Conservation (phyloP, 306 rosid species). For the Gillenia trifoliata region DNA sequence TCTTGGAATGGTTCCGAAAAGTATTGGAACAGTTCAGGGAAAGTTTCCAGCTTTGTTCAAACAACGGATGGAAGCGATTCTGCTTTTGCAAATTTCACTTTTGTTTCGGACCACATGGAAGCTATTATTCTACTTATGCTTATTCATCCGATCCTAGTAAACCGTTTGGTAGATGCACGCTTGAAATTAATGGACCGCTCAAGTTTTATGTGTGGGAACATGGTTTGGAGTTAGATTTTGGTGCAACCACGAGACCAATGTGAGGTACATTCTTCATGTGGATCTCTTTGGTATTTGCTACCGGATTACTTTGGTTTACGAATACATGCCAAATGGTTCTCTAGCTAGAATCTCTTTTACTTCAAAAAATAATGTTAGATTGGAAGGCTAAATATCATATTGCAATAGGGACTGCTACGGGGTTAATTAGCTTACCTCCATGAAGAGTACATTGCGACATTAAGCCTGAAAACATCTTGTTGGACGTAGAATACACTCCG, state of each 20-base stretch:
- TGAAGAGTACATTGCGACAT: not conserved
- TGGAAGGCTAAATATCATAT: too few relatives aligned
- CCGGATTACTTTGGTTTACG: not conserved
- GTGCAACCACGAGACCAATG: not conserved
- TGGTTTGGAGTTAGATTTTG: not conserved
- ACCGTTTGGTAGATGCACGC: not conserved
- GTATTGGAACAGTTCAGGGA: too few relatives aligned
- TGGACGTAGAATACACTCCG: constrained; percentile 31
- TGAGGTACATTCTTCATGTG: not conserved
- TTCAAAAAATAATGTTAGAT: too few relatives aligned
- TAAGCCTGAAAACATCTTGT: constrained; percentile 62
- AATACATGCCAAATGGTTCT: too few relatives aligned
- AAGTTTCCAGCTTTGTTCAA: too few relatives aligned
- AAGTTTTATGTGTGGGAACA: not conserved
- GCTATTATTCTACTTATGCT: not conserved
- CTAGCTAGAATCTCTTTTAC: too few relatives aligned
- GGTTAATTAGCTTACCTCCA: too few relatives aligned
- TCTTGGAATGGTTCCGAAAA: too few relatives aligned
- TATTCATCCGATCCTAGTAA: not conserved
- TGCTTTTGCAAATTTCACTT: too few relatives aligned
- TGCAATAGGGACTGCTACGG: too few relatives aligned
- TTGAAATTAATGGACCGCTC: constrained; percentile 7
- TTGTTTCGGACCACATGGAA: too few relatives aligned
- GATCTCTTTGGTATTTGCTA: constrained; percentile 5
- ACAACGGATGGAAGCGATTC: too few relatives aligned